phyloP scores from a whole-genome alignment of 2,329 filamentous ascomycete genomes.

The Exophiala mesophila region DNA sequence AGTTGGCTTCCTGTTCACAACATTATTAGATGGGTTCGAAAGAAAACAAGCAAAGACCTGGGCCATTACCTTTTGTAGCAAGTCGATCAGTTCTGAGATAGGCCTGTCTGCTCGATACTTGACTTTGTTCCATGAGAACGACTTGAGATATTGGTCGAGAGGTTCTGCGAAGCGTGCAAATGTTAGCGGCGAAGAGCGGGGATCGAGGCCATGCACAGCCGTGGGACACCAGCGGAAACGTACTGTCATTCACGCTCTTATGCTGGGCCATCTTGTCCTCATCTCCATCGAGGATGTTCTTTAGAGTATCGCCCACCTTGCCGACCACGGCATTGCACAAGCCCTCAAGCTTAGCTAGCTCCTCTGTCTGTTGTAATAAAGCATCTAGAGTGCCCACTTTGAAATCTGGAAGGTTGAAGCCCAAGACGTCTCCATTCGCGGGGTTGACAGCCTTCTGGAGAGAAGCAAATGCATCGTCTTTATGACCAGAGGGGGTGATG shows the following conservation, averaged over 20 bases:
- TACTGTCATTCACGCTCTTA: conserved; percentile 92
- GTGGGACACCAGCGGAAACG: conserved; percentile 31
- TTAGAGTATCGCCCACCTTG: conserved; percentile 84
- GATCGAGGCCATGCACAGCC: too few species aligned
- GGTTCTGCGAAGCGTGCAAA: conserved; percentile 58
- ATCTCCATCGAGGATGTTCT: conserved; percentile 75
- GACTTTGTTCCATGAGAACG: conserved; percentile 95
- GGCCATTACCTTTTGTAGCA: conserved; percentile 69
- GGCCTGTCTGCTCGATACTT: conserved; percentile 93
- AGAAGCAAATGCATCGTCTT: conserved; percentile 73
- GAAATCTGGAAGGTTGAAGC: conserved; percentile 85
- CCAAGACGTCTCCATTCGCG: conserved; percentile 69
- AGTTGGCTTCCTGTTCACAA: conserved; percentile 69
- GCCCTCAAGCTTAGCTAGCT: conserved; percentile 79
- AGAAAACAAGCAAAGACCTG: neutral
- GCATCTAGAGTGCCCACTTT: conserved; percentile 97
- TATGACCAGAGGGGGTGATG: conserved; percentile 74
- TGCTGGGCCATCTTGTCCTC: conserved; percentile 77
- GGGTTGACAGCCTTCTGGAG: conserved; percentile 66
- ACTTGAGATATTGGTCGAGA: conserved; percentile 86
- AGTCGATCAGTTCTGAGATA: conserved; percentile 78
- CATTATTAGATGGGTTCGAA: neutral
- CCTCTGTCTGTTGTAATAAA: conserved; percentile 92
- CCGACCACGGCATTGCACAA: conserved; percentile 75
- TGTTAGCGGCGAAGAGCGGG: neutral